Percentiles rank a stretch among this genome's conserved stretches.
phyloP scores from a whole-genome alignment of 768 basidiomycete species.

The Boletus sp. region DNA sequence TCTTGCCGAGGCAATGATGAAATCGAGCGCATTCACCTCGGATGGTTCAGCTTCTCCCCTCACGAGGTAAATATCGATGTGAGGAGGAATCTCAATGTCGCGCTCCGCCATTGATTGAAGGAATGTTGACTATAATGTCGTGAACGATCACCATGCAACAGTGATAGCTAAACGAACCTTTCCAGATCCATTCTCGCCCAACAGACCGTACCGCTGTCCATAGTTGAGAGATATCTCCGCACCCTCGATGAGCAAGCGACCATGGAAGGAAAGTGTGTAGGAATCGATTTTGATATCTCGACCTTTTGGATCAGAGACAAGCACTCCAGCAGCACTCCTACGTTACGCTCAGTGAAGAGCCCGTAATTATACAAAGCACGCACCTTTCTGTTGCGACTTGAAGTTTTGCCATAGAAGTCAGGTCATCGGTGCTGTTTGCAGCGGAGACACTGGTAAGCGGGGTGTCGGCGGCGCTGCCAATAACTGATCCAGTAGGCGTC shows the following conservation, averaged over 20 bases:
- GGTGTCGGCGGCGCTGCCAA: conserved; percentile 65
- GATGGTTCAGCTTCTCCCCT: conserved; percentile 94
- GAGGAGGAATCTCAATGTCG: conserved; percentile 90
- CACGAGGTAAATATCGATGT: conserved; percentile 98
- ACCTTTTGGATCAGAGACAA: conserved; percentile 88
- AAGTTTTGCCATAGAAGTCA: conserved; percentile 85
- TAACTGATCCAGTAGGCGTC: conserved; percentile 63
- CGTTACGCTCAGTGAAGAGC: conserved; percentile 6
- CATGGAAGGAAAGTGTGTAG: conserved; percentile 96
- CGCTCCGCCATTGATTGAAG: conserved; percentile 93
- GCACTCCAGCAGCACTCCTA: conserved; percentile 88
- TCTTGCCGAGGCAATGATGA: conserved; percentile 89
- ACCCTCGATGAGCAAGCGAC: conserved; percentile 71
- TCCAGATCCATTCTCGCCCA: conserved; percentile 98
- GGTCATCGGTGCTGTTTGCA: conserved; percentile 75
- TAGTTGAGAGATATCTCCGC: conserved; percentile 80
- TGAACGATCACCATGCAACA: conserved; percentile 7
- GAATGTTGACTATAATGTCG: conserved; percentile 75
- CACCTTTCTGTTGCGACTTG: conserved; percentile 88
- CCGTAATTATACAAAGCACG: conserved; percentile 1
- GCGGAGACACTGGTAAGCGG: conserved; percentile 84
- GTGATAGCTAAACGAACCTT: conserved; percentile 58
- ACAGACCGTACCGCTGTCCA: conserved; percentile 89
- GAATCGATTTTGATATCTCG: conserved; percentile 98
- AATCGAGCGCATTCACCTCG: conserved; percentile 94